Base-by-base conservation (phyloP, 2,329 filamentous ascomycete genomes). In the Xylariaceae sp. region DNA sequence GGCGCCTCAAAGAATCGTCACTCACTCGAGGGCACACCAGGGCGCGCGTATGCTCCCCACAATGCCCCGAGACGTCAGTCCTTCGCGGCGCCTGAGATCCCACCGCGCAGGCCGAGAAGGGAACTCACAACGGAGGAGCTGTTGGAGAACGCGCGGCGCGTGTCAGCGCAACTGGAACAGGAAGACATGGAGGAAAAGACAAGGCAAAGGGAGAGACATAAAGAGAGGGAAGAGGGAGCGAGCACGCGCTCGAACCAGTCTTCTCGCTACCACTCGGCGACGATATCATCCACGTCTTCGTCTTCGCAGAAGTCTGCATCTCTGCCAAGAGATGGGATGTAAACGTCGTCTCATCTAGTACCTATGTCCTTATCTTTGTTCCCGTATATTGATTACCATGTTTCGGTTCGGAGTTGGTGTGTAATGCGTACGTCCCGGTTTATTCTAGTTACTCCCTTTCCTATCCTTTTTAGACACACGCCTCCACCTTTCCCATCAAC, bases 91-190 rank as follows among this genome's bases (percentile, higher is more conserved):
- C 40, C 51, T 14, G 60, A 58, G 17, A 40, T 43, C 9, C 33
- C 51, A 14, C 26, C 28, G 19, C 53, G 45, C 17, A 57, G 40
- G 17, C 7, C 9, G 14, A 55, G 29, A 16, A 53, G 53, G 11
- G 53, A 56, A 19, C 62, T 58, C 1, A 61, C 64, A 21, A 60
- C 56, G 9, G 39, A 60, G 24, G 62, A 66, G 31, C 45, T 66
- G 7, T 26, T 57, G 24, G 54, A 56, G 24, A 66, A 61, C 31
- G 62, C 58, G 21, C 56, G 48, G 19, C 57, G 62, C 6, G 57
- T 66, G 24, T 64, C 64, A 21, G 60, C 53, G 23, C 62, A 64
- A 29, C 47, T 66, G 31, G 64, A 64, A 47, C 53, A 52, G 14
- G 57, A 63, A 37, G 56, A 58, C 2, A 58, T 24, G 14, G 61